These are phyloP conservation scores for Ananas comosus DNA, from an alignment of 176 grass and related monocot species.

Conservation along the genomic window DNA sequence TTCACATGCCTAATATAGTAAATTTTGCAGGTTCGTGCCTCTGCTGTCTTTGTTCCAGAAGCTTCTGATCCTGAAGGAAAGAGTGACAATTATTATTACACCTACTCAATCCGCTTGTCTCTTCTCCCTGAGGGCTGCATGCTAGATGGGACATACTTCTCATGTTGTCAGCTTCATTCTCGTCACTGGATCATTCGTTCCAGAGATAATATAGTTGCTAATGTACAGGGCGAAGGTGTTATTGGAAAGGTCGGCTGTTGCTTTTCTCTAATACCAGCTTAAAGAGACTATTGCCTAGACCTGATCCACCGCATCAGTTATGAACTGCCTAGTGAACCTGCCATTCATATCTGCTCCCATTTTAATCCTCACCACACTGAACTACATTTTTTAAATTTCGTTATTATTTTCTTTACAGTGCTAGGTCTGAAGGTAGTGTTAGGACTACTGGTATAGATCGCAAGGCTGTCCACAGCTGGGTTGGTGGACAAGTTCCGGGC, in stretches of 20 bases:
- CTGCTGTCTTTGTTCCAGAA: conserved; percentile 80
- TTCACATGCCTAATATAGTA: conserved; percentile 20
- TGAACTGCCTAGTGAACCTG: no score
- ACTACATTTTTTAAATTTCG: no score
- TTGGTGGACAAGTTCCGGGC: no score
- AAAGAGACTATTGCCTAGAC: no score
- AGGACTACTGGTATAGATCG: no score
- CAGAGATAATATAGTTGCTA: conserved; percentile 26
- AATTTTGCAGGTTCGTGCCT: conserved; percentile 53
- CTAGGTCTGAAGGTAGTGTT: no score
- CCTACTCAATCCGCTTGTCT: conserved; percentile 82
- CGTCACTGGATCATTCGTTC: conserved; percentile 74
- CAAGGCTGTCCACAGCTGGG: no score
- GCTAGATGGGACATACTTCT: conserved; percentile 54
- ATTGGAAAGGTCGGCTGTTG: conserved; percentile 58
- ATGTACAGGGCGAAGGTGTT: conserved; percentile 63
- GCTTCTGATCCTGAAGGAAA: not conserved
- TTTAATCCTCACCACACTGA: no score
- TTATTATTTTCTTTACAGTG: no score
- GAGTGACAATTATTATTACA: conserved; percentile 20
- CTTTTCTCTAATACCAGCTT: not conserved
- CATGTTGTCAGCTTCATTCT: conserved; percentile 66
- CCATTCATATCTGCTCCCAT: no score
- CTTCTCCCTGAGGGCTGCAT: conserved; percentile 74
- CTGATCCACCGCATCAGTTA: no score